Percentiles rank a stretch among this genome's conserved stretches.
These are phyloP conservation scores for Malassezia psittaci DNA, from an alignment of 1,284 basidiomycete species.

Conservation along the genomic window DNA sequence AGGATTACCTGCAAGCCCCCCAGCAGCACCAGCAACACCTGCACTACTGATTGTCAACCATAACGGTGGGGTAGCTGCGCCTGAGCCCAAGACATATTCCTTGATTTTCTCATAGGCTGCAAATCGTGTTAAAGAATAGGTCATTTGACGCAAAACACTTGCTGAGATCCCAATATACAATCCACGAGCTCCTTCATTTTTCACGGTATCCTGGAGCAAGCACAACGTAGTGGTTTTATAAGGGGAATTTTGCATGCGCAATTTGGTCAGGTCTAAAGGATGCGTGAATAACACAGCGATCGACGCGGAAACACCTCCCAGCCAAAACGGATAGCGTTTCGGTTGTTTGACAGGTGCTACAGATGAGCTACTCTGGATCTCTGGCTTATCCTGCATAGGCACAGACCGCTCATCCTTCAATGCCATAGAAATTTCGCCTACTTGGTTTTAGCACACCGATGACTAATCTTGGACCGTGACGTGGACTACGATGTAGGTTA, in stretches of 20 bases:
- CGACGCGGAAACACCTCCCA: slow-evolving; percentile 40
- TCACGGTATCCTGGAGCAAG: slow-evolving; percentile 26
- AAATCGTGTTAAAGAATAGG: slow-evolving; percentile 41
- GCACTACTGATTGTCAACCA: slow-evolving; percentile 34
- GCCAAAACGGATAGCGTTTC: slow-evolving; percentile 38
- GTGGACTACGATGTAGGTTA: slow-evolving; percentile 5
- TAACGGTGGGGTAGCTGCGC: slow-evolving; percentile 18
- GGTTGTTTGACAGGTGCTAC: not conserved
- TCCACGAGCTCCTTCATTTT: slow-evolving; percentile 27
- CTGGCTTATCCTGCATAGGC: not conserved
- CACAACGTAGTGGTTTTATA: slow-evolving; percentile 27
- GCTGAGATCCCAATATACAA: slow-evolving; percentile 42
- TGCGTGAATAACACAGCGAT: slow-evolving; percentile 46
- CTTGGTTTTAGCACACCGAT: not conserved
- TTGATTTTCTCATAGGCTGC: slow-evolving; percentile 44
- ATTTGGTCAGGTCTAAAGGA: slow-evolving; percentile 47
- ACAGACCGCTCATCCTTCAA: not conserved
- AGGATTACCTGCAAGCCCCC: slow-evolving; percentile 40
- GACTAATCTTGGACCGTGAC: slow-evolving; percentile 1
- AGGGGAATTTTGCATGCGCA: slow-evolving; percentile 47
- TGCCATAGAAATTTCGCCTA: not conserved
- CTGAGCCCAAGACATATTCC: slow-evolving; percentile 14
- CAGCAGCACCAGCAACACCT: slow-evolving; percentile 33
- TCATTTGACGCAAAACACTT: slow-evolving; percentile 42
- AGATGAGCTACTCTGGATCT: too few relatives aligned